phyloP scores from a whole-genome alignment of 352 stramenopile genomes.

The Lagenidium sp. region DNA sequence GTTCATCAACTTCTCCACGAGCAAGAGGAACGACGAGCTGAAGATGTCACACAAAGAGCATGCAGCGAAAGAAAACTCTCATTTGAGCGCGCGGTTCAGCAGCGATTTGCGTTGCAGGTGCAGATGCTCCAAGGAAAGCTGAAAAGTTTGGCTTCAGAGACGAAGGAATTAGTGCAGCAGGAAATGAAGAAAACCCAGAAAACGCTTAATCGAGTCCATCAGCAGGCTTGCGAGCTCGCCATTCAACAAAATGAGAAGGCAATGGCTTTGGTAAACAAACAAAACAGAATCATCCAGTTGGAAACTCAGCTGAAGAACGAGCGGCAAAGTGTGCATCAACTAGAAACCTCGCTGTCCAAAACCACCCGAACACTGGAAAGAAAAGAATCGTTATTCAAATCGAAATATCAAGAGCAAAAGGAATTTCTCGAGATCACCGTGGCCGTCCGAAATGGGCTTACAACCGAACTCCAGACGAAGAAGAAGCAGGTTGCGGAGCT shows the following conservation, averaged over 20 bases:
- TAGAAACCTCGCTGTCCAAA: constrained; percentile 29
- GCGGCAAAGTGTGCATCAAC: constrained; percentile 28
- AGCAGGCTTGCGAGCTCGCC: constrained; percentile 31
- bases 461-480: constrained; percentile 39
- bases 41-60: constrained; percentile 4
- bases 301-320: constrained; percentile 48
- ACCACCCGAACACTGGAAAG: constrained; percentile 24
- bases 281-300: constrained; percentile 43
- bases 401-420: constrained; percentile 39
- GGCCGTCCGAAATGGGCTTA: constrained; percentile 42
- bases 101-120: constrained; percentile 8
- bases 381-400: constrained; percentile 18
- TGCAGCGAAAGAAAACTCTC: constrained; percentile 5
- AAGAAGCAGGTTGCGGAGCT: constrained; percentile 31
- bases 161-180: constrained; percentile 6
- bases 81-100: neutral
- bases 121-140: constrained; percentile 7
- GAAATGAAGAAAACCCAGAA: constrained; percentile 25
- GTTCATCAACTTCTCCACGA: neutral
- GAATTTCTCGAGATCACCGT: constrained; percentile 56
- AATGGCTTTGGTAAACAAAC: constrained; percentile 31
- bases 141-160: constrained; percentile 6
- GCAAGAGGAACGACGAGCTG: neutral
- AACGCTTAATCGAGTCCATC: constrained; percentile 18
- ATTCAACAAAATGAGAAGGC: constrained; percentile 36